phyloP scores from a whole-genome alignment of 2,329 filamentous ascomycete genomes.

The Decorospora gaudefroyi region DNA sequence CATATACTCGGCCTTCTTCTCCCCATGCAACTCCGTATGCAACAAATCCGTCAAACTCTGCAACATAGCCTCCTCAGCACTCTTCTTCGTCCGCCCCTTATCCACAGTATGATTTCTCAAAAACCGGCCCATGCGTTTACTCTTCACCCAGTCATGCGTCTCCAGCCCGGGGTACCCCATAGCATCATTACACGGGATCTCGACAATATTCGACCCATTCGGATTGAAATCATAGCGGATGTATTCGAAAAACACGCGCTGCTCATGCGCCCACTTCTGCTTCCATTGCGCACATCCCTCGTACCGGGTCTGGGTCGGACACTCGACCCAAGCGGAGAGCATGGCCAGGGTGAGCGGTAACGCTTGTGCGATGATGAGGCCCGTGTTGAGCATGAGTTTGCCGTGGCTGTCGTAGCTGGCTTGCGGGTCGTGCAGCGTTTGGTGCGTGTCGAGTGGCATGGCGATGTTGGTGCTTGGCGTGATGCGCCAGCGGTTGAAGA shows the following conservation, averaged over 20 bases:
- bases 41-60: too few relatives aligned
- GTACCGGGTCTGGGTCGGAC: slow-evolving; percentile 34
- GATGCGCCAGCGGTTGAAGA: slow-evolving; percentile 54
- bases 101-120: too few relatives aligned
- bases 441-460: slow-evolving; percentile 47
- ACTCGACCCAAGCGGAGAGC: slow-evolving; percentile 40
- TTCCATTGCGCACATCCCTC: slow-evolving; percentile 36
- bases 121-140: too few relatives aligned
- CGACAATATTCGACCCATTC: slow-evolving; percentile 33
- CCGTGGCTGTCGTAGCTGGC: slow-evolving; percentile 47
- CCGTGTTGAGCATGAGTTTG: slow-evolving; percentile 46
- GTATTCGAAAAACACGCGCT: slow-evolving; percentile 43
- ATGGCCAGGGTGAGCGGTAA: slow-evolving; percentile 34
- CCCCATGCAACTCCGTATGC: too few relatives aligned
- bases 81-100: too few relatives aligned
- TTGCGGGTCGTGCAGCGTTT: slow-evolving; percentile 15
- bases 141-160: too few relatives aligned
- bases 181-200: slow-evolving; percentile 43
- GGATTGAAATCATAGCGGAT: slow-evolving; percentile 42
- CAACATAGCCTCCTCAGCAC: too few relatives aligned
- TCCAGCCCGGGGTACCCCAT: slow-evolving; percentile 43
- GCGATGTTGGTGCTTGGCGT: slow-evolving; percentile 48
- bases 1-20: too few relatives aligned
- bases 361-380: slow-evolving; percentile 48
- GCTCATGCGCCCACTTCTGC: slow-evolving; percentile 39